Conservation (phyloP, 2,329 filamentous ascomycete genomes). For the Chaetoscypha palmicola region DNA sequence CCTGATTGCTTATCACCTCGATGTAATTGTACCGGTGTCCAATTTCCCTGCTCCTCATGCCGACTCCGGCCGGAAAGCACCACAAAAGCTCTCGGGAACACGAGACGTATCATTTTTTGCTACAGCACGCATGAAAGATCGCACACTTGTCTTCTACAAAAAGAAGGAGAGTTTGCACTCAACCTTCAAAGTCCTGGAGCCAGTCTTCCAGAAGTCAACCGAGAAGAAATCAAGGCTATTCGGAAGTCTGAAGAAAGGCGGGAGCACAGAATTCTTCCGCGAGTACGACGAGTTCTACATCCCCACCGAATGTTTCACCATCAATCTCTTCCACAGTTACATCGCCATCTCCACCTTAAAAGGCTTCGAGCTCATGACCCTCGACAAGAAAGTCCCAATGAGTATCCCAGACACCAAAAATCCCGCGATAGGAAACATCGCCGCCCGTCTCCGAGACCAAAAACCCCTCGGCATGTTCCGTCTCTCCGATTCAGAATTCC, state of each 20-base stretch:
- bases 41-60: conserved; percentile 54
- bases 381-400: conserved; percentile 96
- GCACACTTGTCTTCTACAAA: conserved; percentile 93
- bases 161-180: conserved; percentile 88
- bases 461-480: conserved; percentile 94
- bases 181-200: conserved; percentile 94
- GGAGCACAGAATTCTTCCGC: conserved; percentile 88
- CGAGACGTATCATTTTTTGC: conserved; percentile 97
- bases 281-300: conserved; percentile 99
- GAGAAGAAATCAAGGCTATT: conserved; percentile 71
- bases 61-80: conserved; percentile 76
- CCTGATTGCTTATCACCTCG: conserved; percentile 87
- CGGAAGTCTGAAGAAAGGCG: conserved; percentile 46
- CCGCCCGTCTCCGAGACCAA: conserved; percentile 73
- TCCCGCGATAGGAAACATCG: conserved; percentile 76
- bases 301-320: conserved; percentile 85
- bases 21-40: conserved; percentile 64
- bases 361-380: conserved; percentile 90
- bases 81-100: conserved; percentile 77
- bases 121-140: conserved; percentile 93
- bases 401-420: conserved; percentile 82
- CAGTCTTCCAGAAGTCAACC: conserved; percentile 85
- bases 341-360: conserved; percentile 86
- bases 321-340: conserved; percentile 93
- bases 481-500: conserved; percentile 83